Base-by-base conservation (phyloP, 768 basidiomycete genomes). In the Hemileccinum impolitum region DNA sequence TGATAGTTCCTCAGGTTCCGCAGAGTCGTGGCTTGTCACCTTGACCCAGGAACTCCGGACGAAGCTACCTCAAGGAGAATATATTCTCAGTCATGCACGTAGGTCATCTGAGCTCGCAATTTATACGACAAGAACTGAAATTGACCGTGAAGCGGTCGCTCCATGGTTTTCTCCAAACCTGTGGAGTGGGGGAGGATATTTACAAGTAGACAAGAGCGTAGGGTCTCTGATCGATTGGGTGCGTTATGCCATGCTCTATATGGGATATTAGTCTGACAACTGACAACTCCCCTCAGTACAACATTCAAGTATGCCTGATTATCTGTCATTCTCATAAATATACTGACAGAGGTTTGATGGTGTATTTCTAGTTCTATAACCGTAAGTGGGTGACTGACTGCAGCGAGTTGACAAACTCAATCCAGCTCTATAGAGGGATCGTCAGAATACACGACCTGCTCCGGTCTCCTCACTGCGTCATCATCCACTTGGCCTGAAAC, bases 391-490 rank as follows among this genome's bases (percentile, higher is more conserved):
- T 32, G 23, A 13, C 19, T 34, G n/a, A 15, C 14, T 23, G n/a
- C 13, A 7, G 23, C 3, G 32, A 19, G 19, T 15, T 39, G 9
- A 26, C 21, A n/a, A 40, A 43, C 12, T 23, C 18, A 11, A 32
- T 23, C 25, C 17, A 15, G 7, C 18, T 34, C 43, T 36, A 10
- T 58, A 80, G 80, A 84, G 75, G 83, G 82, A 35, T 60, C 70
- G 15, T 66, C 61, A 17, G 84, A 84, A 54, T 86, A 84, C 64
- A 81, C 79, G 13, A 80, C 78, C 30, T 86, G 84, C 64, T 44
- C 60, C 18, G 74, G 73, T 31, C 75, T 89, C 28, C 70, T 87
- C 31, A 75, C 67, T 14, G 60, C 73, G 2, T 85, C 84, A 1
- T 81, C 81, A 3, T 70, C 65, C 48, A 66, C 68, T 34, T 87